Evolutionary conservation across 2,329 filamentous ascomycete genomes (phyloP), one percentile per base, ranked within the genome.

Genomic region (Colletotrichum trifolii): DNA sequence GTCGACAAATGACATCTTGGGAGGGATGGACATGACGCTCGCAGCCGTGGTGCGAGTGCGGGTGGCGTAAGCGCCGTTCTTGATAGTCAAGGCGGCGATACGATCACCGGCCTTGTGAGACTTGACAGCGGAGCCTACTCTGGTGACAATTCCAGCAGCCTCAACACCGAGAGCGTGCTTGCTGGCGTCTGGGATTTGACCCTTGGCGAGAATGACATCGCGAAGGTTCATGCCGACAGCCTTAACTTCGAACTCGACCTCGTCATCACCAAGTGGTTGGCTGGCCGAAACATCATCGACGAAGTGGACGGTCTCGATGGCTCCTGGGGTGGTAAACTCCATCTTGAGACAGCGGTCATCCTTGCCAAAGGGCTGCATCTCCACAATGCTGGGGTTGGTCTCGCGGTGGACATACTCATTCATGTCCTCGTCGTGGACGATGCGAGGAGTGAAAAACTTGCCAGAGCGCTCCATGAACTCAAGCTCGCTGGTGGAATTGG

Each of bases 181-280:
- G 34, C 75, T 74, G 3, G 71, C 69, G 15, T 75, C 74, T 8
- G 73, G 67, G 0, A 79, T 69, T 50, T 79, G 77, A 2, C 77
- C 78, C 73, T 76, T 78, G 34, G 79, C 77, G 11, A 80, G 78
- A 63, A 84, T 74, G 1, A 81, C 75, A 66, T 86, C 83, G 38
- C 76, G 76, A 67, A 80, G 81, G 70, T 82, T 85, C 62, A 85
- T 71, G 0, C 81, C 80, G 0, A 78, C 74, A 6, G 78, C 78
- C 38, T 75, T 76, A n/a, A 82, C 75, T 54, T 79, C 75, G 54
- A 83, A 76, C 68, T 82, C 80, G 6, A 83, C 68, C 40, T 81
- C 73, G n/a, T 78, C 72, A 0, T 69, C 72, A 0, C 69, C 72
- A 15, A 81, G 66, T 10, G 75, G 71, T 8, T 68, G 52, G 2